phyloP scores from a whole-genome alignment of 2,329 filamentous ascomycete genomes.

The Beauveria pseudobassiana region DNA sequence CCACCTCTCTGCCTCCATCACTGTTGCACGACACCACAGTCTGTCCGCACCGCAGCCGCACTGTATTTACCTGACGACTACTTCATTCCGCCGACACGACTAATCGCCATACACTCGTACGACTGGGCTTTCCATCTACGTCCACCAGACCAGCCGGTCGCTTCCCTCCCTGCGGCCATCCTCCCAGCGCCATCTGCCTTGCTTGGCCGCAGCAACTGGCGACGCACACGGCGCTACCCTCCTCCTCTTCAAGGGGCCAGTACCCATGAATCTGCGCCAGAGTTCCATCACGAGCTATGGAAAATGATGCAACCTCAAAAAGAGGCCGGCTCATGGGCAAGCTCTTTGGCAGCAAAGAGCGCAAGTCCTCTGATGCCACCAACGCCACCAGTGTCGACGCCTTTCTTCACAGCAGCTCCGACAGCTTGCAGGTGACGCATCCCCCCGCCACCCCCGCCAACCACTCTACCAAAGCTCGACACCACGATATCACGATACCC shows the following conservation, averaged over 20 bases:
- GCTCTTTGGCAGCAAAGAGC: constrained; percentile 45
- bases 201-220: constrained; percentile 16
- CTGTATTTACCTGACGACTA: background rate
- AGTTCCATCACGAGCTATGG: constrained; percentile 28
- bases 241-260: constrained; percentile 13
- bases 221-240: constrained; percentile 14
- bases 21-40: background rate
- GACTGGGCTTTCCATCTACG: background rate
- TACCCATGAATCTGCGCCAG: constrained; percentile 23
- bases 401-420: constrained; percentile 48
- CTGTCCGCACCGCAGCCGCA: background rate
- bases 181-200: constrained; percentile 5
- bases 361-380: constrained; percentile 28
- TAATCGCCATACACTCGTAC: background rate
- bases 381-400: constrained; percentile 45
- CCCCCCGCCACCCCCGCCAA: constrained; percentile 34
- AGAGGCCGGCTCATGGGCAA: constrained; percentile 56
- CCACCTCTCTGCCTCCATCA: background rate
- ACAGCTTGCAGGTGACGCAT: constrained; percentile 47
- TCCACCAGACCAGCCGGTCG: background rate
- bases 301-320: constrained; percentile 37
- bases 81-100: background rate
- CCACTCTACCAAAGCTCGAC: constrained; percentile 42
- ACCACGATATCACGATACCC: constrained; percentile 50
- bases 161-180: background rate